Base-by-base conservation (phyloP, 768 basidiomycete species). In the Leccinum subgranulosum region DNA sequence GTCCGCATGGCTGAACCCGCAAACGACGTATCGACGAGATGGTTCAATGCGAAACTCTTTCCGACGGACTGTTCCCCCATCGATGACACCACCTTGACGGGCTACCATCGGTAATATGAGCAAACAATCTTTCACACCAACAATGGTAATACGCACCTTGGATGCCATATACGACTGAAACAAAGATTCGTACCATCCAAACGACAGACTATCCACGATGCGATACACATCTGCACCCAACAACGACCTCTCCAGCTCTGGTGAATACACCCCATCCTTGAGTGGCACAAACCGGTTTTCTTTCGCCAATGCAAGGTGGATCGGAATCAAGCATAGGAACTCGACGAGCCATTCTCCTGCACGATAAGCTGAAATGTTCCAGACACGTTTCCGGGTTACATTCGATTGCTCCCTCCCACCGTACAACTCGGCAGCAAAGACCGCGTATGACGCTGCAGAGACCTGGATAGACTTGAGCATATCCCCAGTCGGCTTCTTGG, bases 1-100 rank as follows among this genome's bases (percentile, higher is more conserved):
- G 84, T 85, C n/a, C 82, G 73, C 83, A 86, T 84, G 0, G 84
- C 85, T 9, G 79, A 82, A 1, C 85, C 85, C 8, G 83, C 83
- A 61, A 87, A 86, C 0, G 85, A 86, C 0, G 84, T 84, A 61
- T 86, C 85, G 1, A 76, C 78, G 6, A 87, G 72, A 59, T 86
- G 85, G 52, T 86, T 85, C 36, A 86, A 65, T 0, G 80, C 72
- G 53, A 78, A 86, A 52, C 79, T 82, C 61, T 85, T 85, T 1
- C 84, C 85, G 1, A 86, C 84, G 0, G 83, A 85, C 63, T 86
- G 85, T 64, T 85, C 84, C 1, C 84, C 84, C 85, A 86, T 85
- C 0, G 85, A 86, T 0, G 84, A 84, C 1, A 86, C 84, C 3
- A 86, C 85, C 60, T 77, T 80, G 14, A 86, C 84, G 2, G 83